Evolutionary conservation across 2,329 filamentous ascomycete genomes (phyloP).

Genomic region (Dissoconium aciculare): DNA sequence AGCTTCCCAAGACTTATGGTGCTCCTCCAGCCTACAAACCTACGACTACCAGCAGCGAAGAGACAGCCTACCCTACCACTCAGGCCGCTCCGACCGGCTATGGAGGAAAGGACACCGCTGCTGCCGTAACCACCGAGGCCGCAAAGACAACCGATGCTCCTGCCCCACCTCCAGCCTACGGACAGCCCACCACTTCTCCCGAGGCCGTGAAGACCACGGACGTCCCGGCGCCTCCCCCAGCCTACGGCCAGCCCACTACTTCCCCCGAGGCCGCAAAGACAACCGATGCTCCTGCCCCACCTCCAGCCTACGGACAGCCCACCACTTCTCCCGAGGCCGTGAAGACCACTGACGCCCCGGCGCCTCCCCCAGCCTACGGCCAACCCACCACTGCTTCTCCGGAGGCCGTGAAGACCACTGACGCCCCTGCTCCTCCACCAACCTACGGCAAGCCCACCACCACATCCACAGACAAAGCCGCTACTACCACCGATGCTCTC

Average conservation of each 20-base stretch:
- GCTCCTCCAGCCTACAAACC: too few species aligned
- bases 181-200: too few species aligned
- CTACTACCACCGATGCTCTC: too few species aligned
- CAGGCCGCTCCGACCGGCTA: not conserved
- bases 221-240: not conserved
- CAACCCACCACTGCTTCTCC: not conserved
- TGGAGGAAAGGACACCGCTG: not conserved
- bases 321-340: conserved; percentile 1
- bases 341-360: not conserved
- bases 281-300: not conserved
- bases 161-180: not conserved
- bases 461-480: too few species aligned
- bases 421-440: not conserved
- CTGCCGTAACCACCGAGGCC: not conserved
- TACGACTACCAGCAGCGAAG: conserved; percentile 1
- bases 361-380: not conserved
- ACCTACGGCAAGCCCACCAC: too few species aligned
- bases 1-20: too few species aligned
- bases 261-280: not conserved
- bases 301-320: not conserved
- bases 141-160: not conserved
- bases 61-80: not conserved
- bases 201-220: not conserved
- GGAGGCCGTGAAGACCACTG: not conserved
- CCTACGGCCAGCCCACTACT: not conserved